Evolutionary conservation across 2,329 filamentous ascomycete species (phyloP).

Genomic region (Alternaria triticimaculans): DNA sequence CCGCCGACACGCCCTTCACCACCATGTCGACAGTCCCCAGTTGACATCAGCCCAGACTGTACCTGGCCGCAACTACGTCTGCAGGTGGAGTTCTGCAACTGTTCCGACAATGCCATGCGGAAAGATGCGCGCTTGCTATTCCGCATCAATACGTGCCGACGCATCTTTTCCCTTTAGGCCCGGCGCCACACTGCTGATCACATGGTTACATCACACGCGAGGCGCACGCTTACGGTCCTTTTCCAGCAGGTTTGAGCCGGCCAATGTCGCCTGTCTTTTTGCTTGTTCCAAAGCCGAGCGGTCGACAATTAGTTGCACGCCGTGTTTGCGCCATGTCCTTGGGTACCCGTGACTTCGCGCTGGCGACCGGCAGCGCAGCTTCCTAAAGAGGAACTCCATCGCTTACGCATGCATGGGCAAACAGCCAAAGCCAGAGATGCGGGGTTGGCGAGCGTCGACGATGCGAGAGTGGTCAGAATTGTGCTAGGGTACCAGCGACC

Average conservation of each 20-base stretch:
- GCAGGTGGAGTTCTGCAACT: neutral
- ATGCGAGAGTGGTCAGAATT: slow-evolving; percentile 11
- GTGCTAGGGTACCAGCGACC: slow-evolving; percentile 19
- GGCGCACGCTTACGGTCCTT: slow-evolving; percentile 7
- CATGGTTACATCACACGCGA: slow-evolving; percentile 13
- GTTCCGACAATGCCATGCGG: slow-evolving; percentile 4
- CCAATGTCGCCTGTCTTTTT: slow-evolving; percentile 7
- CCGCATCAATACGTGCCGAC: slow-evolving; percentile 19
- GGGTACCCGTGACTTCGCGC: slow-evolving; percentile 11
- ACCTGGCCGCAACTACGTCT: neutral
- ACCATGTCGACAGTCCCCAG: slow-evolving; percentile 12
- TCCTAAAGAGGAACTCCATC: slow-evolving; percentile 17
- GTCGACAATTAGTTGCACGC: neutral
- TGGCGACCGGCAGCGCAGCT: slow-evolving; percentile 18
- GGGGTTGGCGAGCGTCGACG: slow-evolving; percentile 27
- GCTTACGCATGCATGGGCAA: slow-evolving; percentile 9
- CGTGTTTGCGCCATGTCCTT: neutral
- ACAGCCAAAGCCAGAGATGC: slow-evolving; percentile 18
- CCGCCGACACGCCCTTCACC: slow-evolving; percentile 9
- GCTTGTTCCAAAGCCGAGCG: neutral
- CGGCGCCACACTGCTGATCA: slow-evolving; percentile 31
- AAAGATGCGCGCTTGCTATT: slow-evolving; percentile 4
- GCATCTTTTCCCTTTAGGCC: slow-evolving; percentile 18
- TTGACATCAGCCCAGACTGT: slow-evolving; percentile 1
- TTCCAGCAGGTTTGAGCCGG: slow-evolving; percentile 2